A percentile compares a stretch with the other conserved stretches of the same genome.
These are phyloP conservation scores for Actinidia arguta DNA, from an alignment of 179 eudicot species.

Conservation along the genomic window DNA sequence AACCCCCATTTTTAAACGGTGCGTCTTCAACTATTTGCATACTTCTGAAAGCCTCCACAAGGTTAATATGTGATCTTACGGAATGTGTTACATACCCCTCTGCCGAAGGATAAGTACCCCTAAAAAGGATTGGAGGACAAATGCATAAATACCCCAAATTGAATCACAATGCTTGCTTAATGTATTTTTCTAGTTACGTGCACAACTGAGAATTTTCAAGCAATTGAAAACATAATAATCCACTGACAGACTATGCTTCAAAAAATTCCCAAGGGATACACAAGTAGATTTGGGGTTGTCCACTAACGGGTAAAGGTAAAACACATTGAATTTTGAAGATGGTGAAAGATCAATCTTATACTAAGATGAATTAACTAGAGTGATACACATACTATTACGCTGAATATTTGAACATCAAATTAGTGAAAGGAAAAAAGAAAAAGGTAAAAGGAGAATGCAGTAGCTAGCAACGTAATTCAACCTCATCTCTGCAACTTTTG, in stretches of 20 bases:
- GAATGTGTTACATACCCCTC: constrained; percentile 69
- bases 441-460: neutral
- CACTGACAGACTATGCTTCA: neutral
- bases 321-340: too few relatives aligned
- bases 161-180: neutral
- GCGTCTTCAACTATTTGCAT: constrained; percentile 79
- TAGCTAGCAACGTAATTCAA: constrained; percentile 22
- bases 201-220: neutral
- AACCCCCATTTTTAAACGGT: constrained; percentile 80
- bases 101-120: constrained; percentile 37
- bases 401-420: neutral
- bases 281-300: neutral
- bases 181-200: neutral
- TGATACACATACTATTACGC: neutral
- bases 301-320: too few relatives aligned
- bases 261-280: neutral
- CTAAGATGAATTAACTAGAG: too few relatives aligned
- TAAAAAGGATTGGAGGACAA: neutral
- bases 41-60: constrained; percentile 84
- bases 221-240: neutral
- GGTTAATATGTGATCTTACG: constrained; percentile 71
- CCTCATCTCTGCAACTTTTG: constrained; percentile 85
- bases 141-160: neutral
- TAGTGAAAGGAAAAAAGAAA: neutral
- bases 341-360: too few relatives aligned